Evolutionary conservation across 2,329 filamentous ascomycete genomes (phyloP).

Genomic region (Thielaviopsis musarum): DNA sequence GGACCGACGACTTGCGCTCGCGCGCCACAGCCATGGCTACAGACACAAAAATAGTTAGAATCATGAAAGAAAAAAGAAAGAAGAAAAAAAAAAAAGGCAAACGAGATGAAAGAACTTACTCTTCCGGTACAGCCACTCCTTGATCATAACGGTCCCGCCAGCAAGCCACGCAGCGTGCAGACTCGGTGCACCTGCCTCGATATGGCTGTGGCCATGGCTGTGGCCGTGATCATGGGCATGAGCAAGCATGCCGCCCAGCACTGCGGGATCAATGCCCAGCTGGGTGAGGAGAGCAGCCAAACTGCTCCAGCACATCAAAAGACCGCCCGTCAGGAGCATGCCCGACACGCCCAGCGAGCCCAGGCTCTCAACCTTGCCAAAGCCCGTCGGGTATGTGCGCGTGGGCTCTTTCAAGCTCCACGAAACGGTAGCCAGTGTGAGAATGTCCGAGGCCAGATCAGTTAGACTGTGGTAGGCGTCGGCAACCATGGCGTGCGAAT

Average conservation of each 20-base stretch:
- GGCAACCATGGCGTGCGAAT: constrained; percentile 82
- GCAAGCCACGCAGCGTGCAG: constrained; percentile 93
- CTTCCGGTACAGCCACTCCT: constrained; percentile 93
- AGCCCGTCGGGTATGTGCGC: constrained; percentile 71
- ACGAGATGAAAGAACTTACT: constrained; percentile 45
- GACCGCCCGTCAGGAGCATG: constrained; percentile 71
- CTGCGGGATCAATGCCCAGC: constrained; percentile 15
- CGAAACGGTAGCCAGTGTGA: constrained; percentile 86
- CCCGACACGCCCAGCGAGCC: constrained; percentile 86
- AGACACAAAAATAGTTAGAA: constrained; percentile 2
- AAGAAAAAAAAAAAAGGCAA: not conserved
- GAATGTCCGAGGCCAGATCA: constrained; percentile 84
- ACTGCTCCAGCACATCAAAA: constrained; percentile 81
- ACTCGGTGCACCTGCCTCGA: constrained; percentile 44
- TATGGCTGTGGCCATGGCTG: constrained; percentile 42
- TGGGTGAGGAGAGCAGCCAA: constrained; percentile 21
- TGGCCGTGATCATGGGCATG: constrained; percentile 50
- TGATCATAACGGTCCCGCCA: constrained; percentile 72
- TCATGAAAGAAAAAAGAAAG: not conserved
- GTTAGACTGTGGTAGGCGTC: constrained; percentile 93
- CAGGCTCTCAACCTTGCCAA: constrained; percentile 94
- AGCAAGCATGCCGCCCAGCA: constrained; percentile 51
- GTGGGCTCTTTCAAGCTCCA: constrained; percentile 81
- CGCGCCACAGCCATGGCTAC: constrained; percentile 86
- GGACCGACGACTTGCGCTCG: constrained; percentile 85